Conservation (phyloP, 2,329 filamentous ascomycete species). For the Penicillium concentricum region DNA sequence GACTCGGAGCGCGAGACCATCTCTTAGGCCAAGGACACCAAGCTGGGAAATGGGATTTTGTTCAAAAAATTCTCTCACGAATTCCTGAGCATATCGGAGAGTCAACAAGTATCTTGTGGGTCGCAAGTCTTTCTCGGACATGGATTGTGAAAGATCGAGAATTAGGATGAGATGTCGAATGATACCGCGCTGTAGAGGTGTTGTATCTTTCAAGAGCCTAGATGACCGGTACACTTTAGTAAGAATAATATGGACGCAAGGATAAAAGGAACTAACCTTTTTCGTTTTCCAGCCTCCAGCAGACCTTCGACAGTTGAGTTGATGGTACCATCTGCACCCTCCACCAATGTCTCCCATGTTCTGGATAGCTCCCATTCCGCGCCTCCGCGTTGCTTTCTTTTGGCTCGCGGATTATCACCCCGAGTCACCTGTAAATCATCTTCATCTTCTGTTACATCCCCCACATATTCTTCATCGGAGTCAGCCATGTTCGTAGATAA, state of each 20-base stretch:
- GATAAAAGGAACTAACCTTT: constrained; percentile 49
- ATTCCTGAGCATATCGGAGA: constrained; percentile 78
- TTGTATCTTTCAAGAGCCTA: constrained; percentile 87
- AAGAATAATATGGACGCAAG: not conserved
- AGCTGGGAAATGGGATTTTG: constrained; percentile 98
- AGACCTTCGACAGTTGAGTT: constrained; percentile 68
- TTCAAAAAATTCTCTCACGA: constrained; percentile 93
- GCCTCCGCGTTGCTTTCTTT: constrained; percentile 40
- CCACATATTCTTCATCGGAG: constrained; percentile 54
- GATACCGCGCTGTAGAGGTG: constrained; percentile 91
- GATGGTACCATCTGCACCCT: constrained; percentile 76
- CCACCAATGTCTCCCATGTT: constrained; percentile 68
- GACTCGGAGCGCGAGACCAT: constrained; percentile 81
- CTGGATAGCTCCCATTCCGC: constrained; percentile 50
- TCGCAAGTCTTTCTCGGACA: constrained; percentile 91
- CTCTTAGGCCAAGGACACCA: constrained; percentile 87
- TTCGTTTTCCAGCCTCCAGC: constrained; percentile 79
- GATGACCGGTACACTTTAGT: constrained; percentile 26
- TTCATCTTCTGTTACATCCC: constrained; percentile 50
- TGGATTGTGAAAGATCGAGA: constrained; percentile 87
- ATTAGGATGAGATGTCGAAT: constrained; percentile 94
- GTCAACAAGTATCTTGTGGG: constrained; percentile 82
- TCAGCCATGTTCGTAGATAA: constrained; percentile 37
- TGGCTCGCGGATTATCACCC: constrained; percentile 25
- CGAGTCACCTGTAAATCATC: constrained; percentile 28